These are phyloP conservation scores for Fusarium redolens DNA, from an alignment of 2,329 filamentous ascomycete species.

Conservation along the genomic window DNA sequence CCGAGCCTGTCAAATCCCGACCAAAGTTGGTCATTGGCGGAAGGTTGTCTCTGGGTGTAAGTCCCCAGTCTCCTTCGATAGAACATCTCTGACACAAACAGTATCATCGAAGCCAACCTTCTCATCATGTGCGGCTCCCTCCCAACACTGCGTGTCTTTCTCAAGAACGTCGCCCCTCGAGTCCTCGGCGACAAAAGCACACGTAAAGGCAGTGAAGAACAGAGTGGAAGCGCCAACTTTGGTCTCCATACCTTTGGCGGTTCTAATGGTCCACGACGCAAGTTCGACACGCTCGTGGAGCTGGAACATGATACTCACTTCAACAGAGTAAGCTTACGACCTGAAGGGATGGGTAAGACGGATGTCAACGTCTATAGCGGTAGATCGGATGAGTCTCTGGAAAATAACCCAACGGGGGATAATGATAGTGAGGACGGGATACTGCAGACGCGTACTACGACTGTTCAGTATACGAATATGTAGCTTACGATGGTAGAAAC, in stretches of 20 bases:
- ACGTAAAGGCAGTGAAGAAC: not conserved
- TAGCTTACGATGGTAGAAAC: not conserved
- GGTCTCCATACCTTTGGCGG: conserved; percentile 6
- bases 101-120: conserved; percentile 10
- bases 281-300: conserved; percentile 14
- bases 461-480: not conserved
- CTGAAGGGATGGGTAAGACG: not conserved
- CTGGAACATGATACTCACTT: conserved; percentile 9
- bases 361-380: conserved; percentile 4
- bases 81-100: fast-evolving
- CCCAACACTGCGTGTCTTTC: conserved; percentile 7
- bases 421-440: conserved; percentile 13
- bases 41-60: conserved; percentile 20
- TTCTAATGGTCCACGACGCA: conserved; percentile 6
- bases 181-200: conserved; percentile 10
- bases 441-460: conserved; percentile 4
- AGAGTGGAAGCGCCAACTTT: not conserved
- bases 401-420: not conserved
- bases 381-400: not conserved
- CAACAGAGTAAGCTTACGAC: not conserved
- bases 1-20: conserved; percentile 8
- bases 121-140: conserved; percentile 15
- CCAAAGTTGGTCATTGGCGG: conserved; percentile 11
- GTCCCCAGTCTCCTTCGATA: fast-evolving
- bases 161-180: conserved; percentile 7